These are phyloP conservation scores for Avena sativa DNA, from an alignment of 176 grass and related monocot genomes.

Conservation along the genomic window DNA sequence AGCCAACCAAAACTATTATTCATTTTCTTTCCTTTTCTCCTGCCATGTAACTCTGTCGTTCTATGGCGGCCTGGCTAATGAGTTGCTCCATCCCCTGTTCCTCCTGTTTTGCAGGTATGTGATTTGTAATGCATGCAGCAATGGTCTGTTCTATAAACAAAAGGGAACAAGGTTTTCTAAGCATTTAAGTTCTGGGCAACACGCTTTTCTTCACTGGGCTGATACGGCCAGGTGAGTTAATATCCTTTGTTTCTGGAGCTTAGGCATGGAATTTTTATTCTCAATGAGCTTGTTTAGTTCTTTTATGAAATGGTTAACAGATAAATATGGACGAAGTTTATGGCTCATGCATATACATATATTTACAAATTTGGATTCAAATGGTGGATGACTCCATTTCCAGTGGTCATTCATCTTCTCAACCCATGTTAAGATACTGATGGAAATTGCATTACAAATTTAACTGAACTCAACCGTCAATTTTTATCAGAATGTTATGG, in stretches of 20 bases:
- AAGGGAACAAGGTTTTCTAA: conserved; percentile 85
- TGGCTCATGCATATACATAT: conserved; percentile 1
- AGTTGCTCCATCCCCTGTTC: conserved; percentile 26
- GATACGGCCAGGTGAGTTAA: conserved; percentile 77
- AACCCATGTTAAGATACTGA: not conserved
- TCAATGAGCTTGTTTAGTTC: conserved; percentile 30
- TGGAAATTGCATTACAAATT: not conserved
- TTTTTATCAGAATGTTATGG: conserved; percentile 20
- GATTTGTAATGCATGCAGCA: conserved; percentile 96
- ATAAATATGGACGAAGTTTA: conserved; percentile 6
- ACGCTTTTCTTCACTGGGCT: conserved; percentile 94
- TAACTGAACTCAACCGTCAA: not conserved
- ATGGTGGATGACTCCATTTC: conserved; percentile 7
- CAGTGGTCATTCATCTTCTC: conserved; percentile 12
- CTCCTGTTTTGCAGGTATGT: conserved; percentile 76
- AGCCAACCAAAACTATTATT: conserved; percentile 6
- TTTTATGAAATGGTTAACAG: conserved; percentile 34
- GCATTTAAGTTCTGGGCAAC: conserved; percentile 75
- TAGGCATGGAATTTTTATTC: not conserved
- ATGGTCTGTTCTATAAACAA: conserved; percentile 83
- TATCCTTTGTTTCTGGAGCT: conserved; percentile 27
- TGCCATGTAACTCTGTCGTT: conserved; percentile 24
- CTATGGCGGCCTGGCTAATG: conserved; percentile 27
- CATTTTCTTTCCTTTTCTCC: conserved; percentile 25
- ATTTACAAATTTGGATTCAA: conserved; percentile 30